Percentiles rank a stretch among this genome's conserved stretches.
Conservation (phyloP, 805 yeast genomes). For the Suhomyces faveliae region DNA sequence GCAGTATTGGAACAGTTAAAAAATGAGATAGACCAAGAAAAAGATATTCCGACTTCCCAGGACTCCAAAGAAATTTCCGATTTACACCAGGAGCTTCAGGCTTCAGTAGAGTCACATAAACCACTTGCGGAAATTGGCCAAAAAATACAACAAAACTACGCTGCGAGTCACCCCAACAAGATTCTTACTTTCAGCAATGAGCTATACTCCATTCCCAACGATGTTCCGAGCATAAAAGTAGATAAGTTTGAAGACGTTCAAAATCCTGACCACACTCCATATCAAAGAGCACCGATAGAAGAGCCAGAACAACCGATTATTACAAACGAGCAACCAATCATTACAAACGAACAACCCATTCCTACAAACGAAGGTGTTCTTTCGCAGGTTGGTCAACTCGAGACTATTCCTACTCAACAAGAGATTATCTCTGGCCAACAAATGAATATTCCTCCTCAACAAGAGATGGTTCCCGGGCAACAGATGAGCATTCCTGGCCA, state of each 20-base stretch:
- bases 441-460: background rate
- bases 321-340: background rate
- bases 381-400: background rate
- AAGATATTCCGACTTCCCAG: background rate
- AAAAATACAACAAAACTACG: background rate
- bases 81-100: conserved; percentile 13
- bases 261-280: conserved; percentile 18
- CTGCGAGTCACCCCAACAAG: conserved; percentile 11
- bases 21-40: conserved; percentile 15
- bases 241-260: conserved; percentile 25
- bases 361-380: background rate
- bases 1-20: conserved; percentile 19
- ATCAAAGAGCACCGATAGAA: conserved; percentile 8
- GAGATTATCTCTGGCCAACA: background rate
- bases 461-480: too few relatives aligned
- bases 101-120: background rate
- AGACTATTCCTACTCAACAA: background rate
- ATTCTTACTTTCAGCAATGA: conserved; percentile 15
- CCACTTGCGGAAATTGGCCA: background rate
- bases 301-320: too few relatives aligned
- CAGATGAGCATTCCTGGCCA: background rate
- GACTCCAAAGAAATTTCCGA: conserved; percentile 14
- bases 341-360: background rate
- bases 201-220: conserved; percentile 9
- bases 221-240: conserved; percentile 14